A percentile compares a stretch with the other conserved stretches of the same genome.
These are phyloP conservation scores for Pythium graminicola DNA, from an alignment of 352 stramenopile species.

Conservation along the genomic window DNA sequence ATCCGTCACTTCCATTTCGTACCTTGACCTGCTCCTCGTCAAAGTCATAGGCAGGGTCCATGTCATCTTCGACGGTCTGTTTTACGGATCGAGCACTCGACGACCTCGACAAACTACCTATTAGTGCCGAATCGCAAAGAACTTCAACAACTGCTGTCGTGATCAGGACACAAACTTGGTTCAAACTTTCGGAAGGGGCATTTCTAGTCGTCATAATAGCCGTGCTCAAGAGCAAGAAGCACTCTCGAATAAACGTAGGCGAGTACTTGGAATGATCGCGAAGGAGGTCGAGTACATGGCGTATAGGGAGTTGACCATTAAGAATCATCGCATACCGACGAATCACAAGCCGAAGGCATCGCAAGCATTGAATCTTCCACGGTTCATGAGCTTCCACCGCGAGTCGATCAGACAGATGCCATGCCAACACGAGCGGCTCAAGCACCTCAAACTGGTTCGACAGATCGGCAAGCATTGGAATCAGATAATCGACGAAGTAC, in stretches of 20 bases:
- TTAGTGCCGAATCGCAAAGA: constrained; percentile 45
- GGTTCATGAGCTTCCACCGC: constrained; percentile 51
- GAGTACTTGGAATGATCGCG: constrained; percentile 43
- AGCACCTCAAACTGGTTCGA: constrained; percentile 59
- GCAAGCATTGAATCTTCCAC: constrained; percentile 52
- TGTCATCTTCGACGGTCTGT: constrained; percentile 18
- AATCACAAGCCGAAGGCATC: constrained; percentile 63
- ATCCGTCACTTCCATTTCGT: constrained; percentile 52
- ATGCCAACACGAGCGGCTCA: constrained; percentile 67
- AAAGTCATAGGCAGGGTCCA: constrained; percentile 35
- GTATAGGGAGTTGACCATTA: constrained; percentile 61
- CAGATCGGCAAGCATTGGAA: constrained; percentile 59
- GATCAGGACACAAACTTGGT: constrained; percentile 43
- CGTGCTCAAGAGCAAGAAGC: constrained; percentile 67
- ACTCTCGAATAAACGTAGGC: constrained; percentile 56
- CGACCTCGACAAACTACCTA: constrained; percentile 39
- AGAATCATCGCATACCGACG: constrained; percentile 75
- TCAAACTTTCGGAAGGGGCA: constrained; percentile 54
- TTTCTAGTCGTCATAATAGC: constrained; percentile 65
- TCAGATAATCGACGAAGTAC: constrained; percentile 75
- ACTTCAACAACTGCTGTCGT: constrained; percentile 48
- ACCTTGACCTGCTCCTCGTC: constrained; percentile 59
- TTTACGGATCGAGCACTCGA: constrained; percentile 7
- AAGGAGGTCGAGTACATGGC: constrained; percentile 53
- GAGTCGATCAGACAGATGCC: constrained; percentile 73